Evolutionary conservation across 352 stramenopile genomes (phyloP).

Genomic region (Phytophthora constricta): DNA sequence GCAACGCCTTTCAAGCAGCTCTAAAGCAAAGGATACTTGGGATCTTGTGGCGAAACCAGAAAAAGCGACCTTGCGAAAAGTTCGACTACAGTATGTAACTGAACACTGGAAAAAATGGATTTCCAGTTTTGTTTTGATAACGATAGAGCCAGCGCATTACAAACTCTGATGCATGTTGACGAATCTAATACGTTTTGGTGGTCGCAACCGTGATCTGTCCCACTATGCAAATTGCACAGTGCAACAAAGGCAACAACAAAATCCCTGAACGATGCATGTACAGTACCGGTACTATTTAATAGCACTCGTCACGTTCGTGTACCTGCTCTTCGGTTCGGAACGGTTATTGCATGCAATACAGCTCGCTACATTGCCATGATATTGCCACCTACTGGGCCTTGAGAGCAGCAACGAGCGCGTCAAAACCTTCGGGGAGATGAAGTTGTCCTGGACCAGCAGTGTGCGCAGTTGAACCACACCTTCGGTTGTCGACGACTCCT

Average conservation of each 20-base stretch:
- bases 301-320: neutral
- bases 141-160: too few species aligned
- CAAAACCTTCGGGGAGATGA: conserved; percentile 34
- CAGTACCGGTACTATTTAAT: too few species aligned
- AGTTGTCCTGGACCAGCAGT: conserved; percentile 44
- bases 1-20: neutral
- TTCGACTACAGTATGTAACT: neutral
- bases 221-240: too few species aligned
- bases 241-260: too few species aligned
- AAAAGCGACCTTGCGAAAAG: neutral
- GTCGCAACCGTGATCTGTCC: too few species aligned
- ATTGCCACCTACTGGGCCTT: conserved; percentile 21
- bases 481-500: too few species aligned
- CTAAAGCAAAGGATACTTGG: too few species aligned
- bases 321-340: neutral
- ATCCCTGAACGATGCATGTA: too few species aligned
- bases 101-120: too few species aligned
- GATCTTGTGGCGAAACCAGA: neutral
- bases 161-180: too few species aligned
- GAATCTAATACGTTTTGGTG: too few species aligned
- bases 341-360: neutral
- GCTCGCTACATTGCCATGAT: conserved; percentile 7
- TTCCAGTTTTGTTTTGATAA: too few species aligned
- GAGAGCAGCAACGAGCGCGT: conserved; percentile 33
- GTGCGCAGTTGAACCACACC: conserved; percentile 30